Percentiles rank a stretch among this genome's conserved stretches.
These are phyloP conservation scores for Dothideomycetes sp. DNA, from an alignment of 2,329 filamentous ascomycete genomes.

Conservation along the genomic window DNA sequence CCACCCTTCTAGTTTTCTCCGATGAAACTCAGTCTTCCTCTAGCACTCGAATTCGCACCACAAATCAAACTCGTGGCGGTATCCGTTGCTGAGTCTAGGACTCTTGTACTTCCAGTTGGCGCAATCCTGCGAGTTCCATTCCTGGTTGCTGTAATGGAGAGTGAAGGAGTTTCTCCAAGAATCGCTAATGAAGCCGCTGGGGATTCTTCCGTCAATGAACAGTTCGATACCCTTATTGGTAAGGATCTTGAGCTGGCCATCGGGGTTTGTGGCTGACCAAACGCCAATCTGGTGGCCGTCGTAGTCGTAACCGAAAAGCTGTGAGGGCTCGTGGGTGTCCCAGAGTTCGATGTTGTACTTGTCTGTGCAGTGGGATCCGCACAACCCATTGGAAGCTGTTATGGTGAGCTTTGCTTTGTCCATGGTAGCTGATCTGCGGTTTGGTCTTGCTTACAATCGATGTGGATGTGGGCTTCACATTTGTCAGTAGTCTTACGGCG, in stretches of 20 bases:
- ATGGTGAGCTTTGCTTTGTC: background rate
- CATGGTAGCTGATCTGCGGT: background rate
- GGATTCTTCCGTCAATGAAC: background rate
- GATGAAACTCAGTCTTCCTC: too few species aligned
- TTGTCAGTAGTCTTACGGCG: constrained; percentile 7
- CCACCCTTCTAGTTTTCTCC: too few species aligned
- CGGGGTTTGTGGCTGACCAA: background rate
- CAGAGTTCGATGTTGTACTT: constrained; percentile 5
- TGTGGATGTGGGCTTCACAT: constrained; percentile 4
- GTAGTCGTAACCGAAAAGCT: background rate
- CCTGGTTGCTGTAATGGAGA: background rate
- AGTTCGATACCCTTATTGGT: constrained; percentile 1
- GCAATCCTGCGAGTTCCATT: constrained; percentile 5
- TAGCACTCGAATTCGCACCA: constrained; percentile 8
- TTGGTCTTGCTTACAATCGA: background rate
- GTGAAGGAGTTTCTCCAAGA: constrained; percentile 4
- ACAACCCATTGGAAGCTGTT: background rate
- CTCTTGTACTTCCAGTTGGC: constrained; percentile 2
- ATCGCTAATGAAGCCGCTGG: background rate
- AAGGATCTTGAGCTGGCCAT: constrained; percentile 3
- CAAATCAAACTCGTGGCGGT: background rate
- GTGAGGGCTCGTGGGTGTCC: background rate
- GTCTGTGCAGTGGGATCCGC: background rate
- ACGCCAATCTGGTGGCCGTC: background rate
- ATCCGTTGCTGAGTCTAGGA: background rate